Evolutionary conservation across 2,329 filamentous ascomycete genomes (phyloP).

Genomic region (Eutypa lata): DNA sequence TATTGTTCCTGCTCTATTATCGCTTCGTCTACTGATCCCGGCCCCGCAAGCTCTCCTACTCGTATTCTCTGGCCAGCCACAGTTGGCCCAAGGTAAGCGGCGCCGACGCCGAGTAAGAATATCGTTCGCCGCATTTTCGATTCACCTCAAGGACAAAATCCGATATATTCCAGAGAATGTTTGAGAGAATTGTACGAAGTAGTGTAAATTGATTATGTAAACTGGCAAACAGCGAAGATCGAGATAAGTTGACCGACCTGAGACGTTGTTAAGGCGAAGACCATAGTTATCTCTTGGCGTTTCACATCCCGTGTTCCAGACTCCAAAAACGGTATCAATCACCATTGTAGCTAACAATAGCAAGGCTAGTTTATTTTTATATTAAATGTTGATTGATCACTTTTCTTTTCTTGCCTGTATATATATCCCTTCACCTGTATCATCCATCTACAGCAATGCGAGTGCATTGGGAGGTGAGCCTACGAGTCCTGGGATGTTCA

Average conservation of each 20-base stretch:
- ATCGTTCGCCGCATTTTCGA: constrained; percentile 3
- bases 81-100: constrained; percentile 3
- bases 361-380: no score
- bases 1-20: not conserved
- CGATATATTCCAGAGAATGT: no score
- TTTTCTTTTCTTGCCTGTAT: not conserved
- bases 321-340: no score
- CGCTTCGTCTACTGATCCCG: constrained; percentile 1
- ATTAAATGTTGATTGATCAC: no score
- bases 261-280: constrained; percentile 20
- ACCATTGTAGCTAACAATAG: no score
- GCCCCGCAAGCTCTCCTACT: not conserved
- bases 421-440: not conserved
- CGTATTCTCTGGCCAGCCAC: constrained; percentile 11
- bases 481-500: constrained; percentile 38
- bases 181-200: no score
- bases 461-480: constrained; percentile 38
- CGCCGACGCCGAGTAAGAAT: constrained; percentile 5
- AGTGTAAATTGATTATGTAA: constrained; percentile 1
- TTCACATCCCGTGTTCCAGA: constrained; percentile 13
- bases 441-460: constrained; percentile 28
- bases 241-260: constrained; percentile 5
- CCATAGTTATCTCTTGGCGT: constrained; percentile 20
- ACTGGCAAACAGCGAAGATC: constrained; percentile 1
- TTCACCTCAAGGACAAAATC: no score